phyloP scores from a whole-genome alignment of 805 yeast species.

The Saturnispora quitensis region DNA sequence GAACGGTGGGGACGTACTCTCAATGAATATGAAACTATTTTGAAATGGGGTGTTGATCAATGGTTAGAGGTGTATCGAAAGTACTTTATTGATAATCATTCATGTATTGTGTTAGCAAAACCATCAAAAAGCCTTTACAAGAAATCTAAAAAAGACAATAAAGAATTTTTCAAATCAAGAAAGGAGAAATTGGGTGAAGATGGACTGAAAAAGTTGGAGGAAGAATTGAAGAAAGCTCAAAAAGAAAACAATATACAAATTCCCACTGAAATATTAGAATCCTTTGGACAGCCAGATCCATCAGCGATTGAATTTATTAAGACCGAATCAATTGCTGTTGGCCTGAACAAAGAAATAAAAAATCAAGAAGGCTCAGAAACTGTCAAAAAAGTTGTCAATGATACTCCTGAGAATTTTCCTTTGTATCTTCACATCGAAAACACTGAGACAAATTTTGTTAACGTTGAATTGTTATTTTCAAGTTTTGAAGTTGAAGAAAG shows the following conservation, averaged over 20 bases:
- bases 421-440: conserved; percentile 72
- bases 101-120: conserved; percentile 57
- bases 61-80: conserved; percentile 55
- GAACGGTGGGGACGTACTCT: conserved; percentile 45
- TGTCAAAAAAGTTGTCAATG: conserved; percentile 16
- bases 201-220: conserved; percentile 47
- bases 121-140: conserved; percentile 63
- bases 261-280: conserved; percentile 54
- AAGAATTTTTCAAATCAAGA: conserved; percentile 41
- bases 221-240: conserved; percentile 52
- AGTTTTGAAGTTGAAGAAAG: conserved; percentile 42
- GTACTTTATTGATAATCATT: conserved; percentile 50
- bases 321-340: conserved; percentile 56
- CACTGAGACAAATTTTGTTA: conserved; percentile 69
- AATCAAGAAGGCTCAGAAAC: conserved; percentile 21
- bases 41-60: conserved; percentile 50
- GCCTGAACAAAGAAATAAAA: conserved; percentile 32
- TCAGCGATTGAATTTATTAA: conserved; percentile 61
- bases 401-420: conserved; percentile 44
- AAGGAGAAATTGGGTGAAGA: conserved; percentile 43
- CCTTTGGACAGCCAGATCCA: conserved; percentile 69
- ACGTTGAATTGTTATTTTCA: conserved; percentile 52
- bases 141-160: conserved; percentile 40
- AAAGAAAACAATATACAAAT: conserved; percentile 63
- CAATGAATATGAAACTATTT: conserved; percentile 49